These are phyloP conservation scores for Boletus insuetus DNA, from an alignment of 768 basidiomycete genomes.

Conservation along the genomic window DNA sequence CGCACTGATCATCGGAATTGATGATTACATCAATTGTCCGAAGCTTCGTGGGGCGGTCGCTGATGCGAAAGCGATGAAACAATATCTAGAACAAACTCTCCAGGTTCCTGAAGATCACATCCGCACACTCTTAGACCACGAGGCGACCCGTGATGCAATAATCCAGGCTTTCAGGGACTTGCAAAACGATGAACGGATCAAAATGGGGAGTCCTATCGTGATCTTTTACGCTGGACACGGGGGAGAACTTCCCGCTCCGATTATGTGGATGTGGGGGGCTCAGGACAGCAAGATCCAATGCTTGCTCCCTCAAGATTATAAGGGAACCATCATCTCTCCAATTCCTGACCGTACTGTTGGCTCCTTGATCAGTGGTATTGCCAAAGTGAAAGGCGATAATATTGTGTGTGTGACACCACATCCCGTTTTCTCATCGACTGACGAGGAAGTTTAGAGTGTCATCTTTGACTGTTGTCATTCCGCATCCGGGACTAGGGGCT, in stretches of 20 bases:
- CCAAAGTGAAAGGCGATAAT: constrained; percentile 40
- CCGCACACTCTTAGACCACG: constrained; percentile 34
- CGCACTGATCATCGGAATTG: constrained; percentile 46
- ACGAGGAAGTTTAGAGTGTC: constrained; percentile 35
- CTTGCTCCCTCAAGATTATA: constrained; percentile 32
- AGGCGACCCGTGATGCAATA: constrained; percentile 38
- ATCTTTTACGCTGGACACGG: constrained; percentile 49
- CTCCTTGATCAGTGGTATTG: constrained; percentile 35
- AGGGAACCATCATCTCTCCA: constrained; percentile 7
- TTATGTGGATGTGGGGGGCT: constrained; percentile 22
- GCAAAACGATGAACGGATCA: constrained; percentile 28
- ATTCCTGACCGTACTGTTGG: constrained; percentile 47
- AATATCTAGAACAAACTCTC: constrained; percentile 32
- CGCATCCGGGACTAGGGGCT: constrained; percentile 34
- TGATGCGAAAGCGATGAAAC: constrained; percentile 40
- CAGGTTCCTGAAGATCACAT: constrained; percentile 35
- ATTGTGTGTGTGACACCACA: constrained; percentile 32
- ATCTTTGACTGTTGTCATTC: constrained; percentile 49
- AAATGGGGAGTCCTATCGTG: constrained; percentile 34
- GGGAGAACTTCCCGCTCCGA: constrained; percentile 31
- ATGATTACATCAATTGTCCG: constrained; percentile 33
- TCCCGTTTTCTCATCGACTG: not conserved
- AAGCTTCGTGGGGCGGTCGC: constrained; percentile 36
- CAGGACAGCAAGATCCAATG: constrained; percentile 7
- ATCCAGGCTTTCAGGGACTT: constrained; percentile 28